A percentile compares a stretch with the other conserved stretches of the same genome.
These are phyloP conservation scores for Yamadazyma dushanensis DNA, from an alignment of 1,139 yeast genomes.

Conservation along the genomic window DNA sequence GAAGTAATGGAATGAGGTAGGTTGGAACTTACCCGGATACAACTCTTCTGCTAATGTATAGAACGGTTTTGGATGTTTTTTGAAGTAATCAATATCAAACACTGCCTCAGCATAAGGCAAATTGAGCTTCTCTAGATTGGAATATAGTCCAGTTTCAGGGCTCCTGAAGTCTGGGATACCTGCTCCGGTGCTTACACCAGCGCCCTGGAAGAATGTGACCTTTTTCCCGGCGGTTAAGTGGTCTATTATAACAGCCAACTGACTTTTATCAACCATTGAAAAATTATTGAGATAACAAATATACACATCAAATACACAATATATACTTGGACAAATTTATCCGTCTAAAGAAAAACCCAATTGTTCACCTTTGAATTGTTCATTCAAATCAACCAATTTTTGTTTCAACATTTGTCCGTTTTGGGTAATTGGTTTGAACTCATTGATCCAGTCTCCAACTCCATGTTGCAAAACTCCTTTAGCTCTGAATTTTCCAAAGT, in stretches of 20 bases:
- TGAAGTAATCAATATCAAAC: slow-evolving; percentile 82
- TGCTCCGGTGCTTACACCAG: slow-evolving; percentile 89
- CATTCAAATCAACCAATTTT: slow-evolving; percentile 37
- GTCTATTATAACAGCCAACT: slow-evolving; percentile 21
- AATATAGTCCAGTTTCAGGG: slow-evolving; percentile 87
- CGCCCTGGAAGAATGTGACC: slow-evolving; percentile 68
- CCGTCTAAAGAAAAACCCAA: slow-evolving; percentile 51
- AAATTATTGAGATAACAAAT: not conserved
- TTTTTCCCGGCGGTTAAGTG: slow-evolving; percentile 28
- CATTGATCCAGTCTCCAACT: slow-evolving; percentile 50
- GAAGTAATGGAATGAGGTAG: slow-evolving; percentile 78
- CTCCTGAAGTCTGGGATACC: slow-evolving; percentile 96
- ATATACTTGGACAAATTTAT: slow-evolving; percentile 5
- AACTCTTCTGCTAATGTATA: slow-evolving; percentile 81
- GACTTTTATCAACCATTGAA: slow-evolving; percentile 10
- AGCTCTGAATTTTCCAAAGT: slow-evolving; percentile 47
- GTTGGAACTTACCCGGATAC: slow-evolving; percentile 83
- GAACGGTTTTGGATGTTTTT: slow-evolving; percentile 76
- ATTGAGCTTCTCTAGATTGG: slow-evolving; percentile 70
- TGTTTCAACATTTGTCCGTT: slow-evolving; percentile 34
- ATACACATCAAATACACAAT: not conserved
- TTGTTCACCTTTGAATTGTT: slow-evolving; percentile 39
- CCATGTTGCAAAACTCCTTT: slow-evolving; percentile 57
- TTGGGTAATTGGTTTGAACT: slow-evolving; percentile 37
- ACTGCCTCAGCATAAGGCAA: slow-evolving; percentile 95